Base-by-base conservation (phyloP, 352 stramenopile species). In the Phytophthora pini region DNA sequence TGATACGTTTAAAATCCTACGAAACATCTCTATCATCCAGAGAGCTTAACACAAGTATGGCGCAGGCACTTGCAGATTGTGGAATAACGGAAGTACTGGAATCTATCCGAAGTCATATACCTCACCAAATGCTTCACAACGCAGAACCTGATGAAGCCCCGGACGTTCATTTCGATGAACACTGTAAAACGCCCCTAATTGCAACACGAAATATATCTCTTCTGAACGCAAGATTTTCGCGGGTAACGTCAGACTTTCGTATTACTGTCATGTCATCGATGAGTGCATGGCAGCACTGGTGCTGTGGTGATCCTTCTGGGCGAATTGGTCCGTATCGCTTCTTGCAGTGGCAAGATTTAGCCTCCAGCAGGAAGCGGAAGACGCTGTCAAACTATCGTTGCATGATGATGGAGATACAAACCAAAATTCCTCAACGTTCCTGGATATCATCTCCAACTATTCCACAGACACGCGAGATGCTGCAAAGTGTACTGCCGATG, bases 341-440 rank as follows among this genome's bases (percentile, higher is more conserved):
- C 15, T 41, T 41, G 36, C 36, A 41, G 7, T 41, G 36, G 36
- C 11, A 17, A 9, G 36, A 17, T 17, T 2, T 41, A 0, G 17
- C 11, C 36, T 2, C 29, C 2, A 34, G 29, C 9, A 41, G 10
- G 36, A 41, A 41, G 36, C 36, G 36, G 7, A 41, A 17, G 15
- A 41, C 36, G 7, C 15, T 41, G 12, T 41, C 36, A 8, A 41
- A 41, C 7, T 17, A 41, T 17, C 12, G 36, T 17, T 20, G 36
- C 15, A 41, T 50, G 22, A 50, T 50, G 44, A 11, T 50, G 17
- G 44, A 50, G 17, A 50, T 50, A 50, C 44, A 50, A 50, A 34
- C 17, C 12, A 50, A 36, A 31, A 50, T 36, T 34, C 44, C 44
- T 34, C 12, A 32, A 9, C 5, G 12, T 29, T n/a, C 15, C 15